These are phyloP conservation scores for Russula foetens DNA, from an alignment of 768 basidiomycete species.

Conservation along the genomic window DNA sequence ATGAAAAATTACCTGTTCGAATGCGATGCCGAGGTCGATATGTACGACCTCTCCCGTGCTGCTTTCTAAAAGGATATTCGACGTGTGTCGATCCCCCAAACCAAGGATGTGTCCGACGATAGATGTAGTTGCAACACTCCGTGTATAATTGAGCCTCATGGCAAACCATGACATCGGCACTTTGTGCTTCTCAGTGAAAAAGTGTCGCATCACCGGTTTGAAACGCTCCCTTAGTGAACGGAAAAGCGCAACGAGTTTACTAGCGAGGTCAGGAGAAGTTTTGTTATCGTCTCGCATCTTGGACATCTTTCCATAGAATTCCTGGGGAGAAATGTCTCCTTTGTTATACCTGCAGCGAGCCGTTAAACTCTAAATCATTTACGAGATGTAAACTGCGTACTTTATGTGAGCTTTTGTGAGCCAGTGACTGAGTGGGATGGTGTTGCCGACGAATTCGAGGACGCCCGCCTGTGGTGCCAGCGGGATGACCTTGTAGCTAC, in stretches of 20 bases:
- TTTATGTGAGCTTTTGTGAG: constrained; percentile 50
- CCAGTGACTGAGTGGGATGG: constrained; percentile 56
- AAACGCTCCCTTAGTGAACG: constrained; percentile 33
- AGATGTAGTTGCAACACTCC: constrained; percentile 88
- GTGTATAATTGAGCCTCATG: constrained; percentile 81
- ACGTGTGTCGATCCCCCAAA: constrained; percentile 85
- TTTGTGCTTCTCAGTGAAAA: constrained; percentile 86
- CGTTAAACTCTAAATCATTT: neutral
- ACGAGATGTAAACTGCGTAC: constrained; percentile 31
- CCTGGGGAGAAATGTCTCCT: constrained; percentile 36
- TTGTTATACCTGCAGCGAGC: constrained; percentile 51
- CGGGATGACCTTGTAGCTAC: constrained; percentile 87
- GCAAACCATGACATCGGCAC: constrained; percentile 87
- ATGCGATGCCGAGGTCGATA: constrained; percentile 95
- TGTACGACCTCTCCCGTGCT: constrained; percentile 82
- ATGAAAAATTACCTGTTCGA: constrained; percentile 67
- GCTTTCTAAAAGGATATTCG: constrained; percentile 87
- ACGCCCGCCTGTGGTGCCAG: constrained; percentile 74
- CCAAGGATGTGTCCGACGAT: constrained; percentile 92
- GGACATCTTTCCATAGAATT: constrained; percentile 27
- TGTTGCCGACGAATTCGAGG: constrained; percentile 85
- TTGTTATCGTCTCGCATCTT: constrained; percentile 28
- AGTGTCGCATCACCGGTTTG: constrained; percentile 88
- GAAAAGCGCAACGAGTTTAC: constrained; percentile 27
- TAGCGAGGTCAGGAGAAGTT: constrained; percentile 20